phyloP scores from a whole-genome alignment of 2,329 filamentous ascomycete genomes.

The Domatiomyces catenatus region DNA sequence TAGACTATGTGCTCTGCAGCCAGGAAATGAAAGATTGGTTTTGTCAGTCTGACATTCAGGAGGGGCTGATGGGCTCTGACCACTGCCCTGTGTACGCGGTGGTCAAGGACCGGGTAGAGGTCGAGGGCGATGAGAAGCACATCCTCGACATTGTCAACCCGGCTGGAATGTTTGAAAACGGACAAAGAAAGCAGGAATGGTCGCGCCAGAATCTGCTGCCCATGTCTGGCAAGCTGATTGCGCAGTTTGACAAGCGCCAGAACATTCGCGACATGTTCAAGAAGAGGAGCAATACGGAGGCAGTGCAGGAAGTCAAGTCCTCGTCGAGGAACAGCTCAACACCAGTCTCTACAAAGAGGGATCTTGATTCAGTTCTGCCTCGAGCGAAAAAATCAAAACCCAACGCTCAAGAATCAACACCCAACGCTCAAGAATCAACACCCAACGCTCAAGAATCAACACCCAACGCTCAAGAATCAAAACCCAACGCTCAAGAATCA shows the following conservation, averaged over 20 bases:
- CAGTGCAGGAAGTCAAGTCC: no score
- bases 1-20: constrained; percentile 84
- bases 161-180: constrained; percentile 51
- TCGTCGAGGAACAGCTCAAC: constrained; percentile 4
- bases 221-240: constrained; percentile 66
- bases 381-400: constrained; percentile 39
- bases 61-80: constrained; percentile 84
- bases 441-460: no score
- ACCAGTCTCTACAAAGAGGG: constrained; percentile 24
- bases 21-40: constrained; percentile 69
- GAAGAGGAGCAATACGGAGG: constrained; percentile 33
- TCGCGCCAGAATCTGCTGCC: constrained; percentile 50
- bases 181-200: constrained; percentile 52
- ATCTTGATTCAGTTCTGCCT: constrained; percentile 18
- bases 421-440: no score
- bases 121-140: constrained; percentile 36
- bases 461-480: no score
- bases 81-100: constrained; percentile 85
- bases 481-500: constrained; percentile 24
- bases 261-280: constrained; percentile 92
- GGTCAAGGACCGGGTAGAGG: constrained; percentile 47
- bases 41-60: constrained; percentile 68
- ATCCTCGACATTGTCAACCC: constrained; percentile 67
- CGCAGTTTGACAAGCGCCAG: constrained; percentile 70
- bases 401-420: constrained; percentile 10